Base-by-base conservation (phyloP, 2,329 filamentous ascomycete species). In the Xylariaceae sp. region DNA sequence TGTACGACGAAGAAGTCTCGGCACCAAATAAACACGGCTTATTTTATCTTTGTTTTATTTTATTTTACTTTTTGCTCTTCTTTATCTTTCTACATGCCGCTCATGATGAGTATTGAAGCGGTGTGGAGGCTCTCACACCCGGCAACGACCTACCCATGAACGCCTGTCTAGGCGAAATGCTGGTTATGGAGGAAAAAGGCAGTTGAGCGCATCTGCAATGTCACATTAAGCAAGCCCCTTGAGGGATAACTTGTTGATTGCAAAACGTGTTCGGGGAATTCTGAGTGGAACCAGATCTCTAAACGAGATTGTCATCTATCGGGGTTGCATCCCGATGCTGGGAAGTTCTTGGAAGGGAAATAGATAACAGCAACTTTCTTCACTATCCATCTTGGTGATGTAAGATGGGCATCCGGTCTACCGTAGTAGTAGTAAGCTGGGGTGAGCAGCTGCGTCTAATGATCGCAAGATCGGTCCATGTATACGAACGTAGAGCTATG, bases 261-360 rank as follows among this genome's bases (percentile, higher is more conserved):
- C 58, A 59, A 60, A 64, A 61, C 62, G 60, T 63, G 60, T 58
- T 63, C 60, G 63, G 64, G 58, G 56, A 63, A 60, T 63, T 63
- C 51, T 60, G 55, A 21, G 64, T 67, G 59, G 62, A 61, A 64
- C 58, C 41, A 65, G 56, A 67, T 59, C 59, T 64, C 56, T 52
- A 59, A 61, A 60, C 54, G 57, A 65, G 58, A 61, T 64, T 63
- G 52, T 56, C 48, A 63, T 63, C 57, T 61, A 62, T 66, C 58
- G 58, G 61, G 60, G 62, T 66, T 64, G 60, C 62, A 64, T 67
- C 65, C 63, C 61, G 58, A 61, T 50, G 51, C 61, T 59, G 54
- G 52, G 59, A 56, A 65, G 52, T 49, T 50, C 56, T 61, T 37
- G 32, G 16, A 44, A 44, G n/a, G 42, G 42, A 44, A 44, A 44